A percentile compares a stretch with the other conserved stretches of the same genome.
Conservation (phyloP, 352 stramenopile species). For the Globisporangium acanthophoron region DNA sequence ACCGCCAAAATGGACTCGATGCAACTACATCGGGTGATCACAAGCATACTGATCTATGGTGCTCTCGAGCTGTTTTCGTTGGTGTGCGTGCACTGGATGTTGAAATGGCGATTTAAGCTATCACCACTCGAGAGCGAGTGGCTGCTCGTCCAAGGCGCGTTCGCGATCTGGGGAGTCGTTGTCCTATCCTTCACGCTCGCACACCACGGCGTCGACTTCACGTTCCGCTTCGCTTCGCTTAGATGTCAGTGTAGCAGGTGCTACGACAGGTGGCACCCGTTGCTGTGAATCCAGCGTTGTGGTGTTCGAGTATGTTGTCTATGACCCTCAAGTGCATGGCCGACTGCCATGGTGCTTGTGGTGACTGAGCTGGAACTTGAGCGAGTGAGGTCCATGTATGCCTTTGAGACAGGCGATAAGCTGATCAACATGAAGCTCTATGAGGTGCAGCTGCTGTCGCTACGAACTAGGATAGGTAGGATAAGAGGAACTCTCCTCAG, state of each 20-base stretch:
- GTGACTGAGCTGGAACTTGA: no score
- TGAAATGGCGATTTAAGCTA: conserved; percentile 2
- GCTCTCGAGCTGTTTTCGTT: conserved; percentile 3
- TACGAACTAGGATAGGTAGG: no score
- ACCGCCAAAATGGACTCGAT: not conserved
- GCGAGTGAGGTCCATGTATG: no score
- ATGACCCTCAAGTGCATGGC: no score
- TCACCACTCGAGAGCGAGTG: conserved; percentile 7
- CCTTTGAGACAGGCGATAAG: no score
- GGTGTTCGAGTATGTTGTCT: no score
- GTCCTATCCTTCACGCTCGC: conserved; percentile 3
- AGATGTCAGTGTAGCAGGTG: not conserved
- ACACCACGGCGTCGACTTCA: not conserved
- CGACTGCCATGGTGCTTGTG: no score
- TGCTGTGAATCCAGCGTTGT: no score
- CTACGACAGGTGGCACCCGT: no score
- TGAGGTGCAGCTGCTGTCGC: no score
- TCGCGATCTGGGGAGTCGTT: not conserved
- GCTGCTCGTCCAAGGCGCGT: not conserved
- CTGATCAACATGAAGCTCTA: no score
- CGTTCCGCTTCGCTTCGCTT: conserved; percentile 1
- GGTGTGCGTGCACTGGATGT: not conserved
- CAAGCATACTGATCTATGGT: conserved; percentile 4
- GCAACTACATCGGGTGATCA: not conserved
- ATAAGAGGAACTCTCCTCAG: not conserved